A percentile compares a stretch with the other conserved stretches of the same genome.
Conservation (phyloP, 176 grass and related monocot genomes). For the Carex parvula region DNA sequence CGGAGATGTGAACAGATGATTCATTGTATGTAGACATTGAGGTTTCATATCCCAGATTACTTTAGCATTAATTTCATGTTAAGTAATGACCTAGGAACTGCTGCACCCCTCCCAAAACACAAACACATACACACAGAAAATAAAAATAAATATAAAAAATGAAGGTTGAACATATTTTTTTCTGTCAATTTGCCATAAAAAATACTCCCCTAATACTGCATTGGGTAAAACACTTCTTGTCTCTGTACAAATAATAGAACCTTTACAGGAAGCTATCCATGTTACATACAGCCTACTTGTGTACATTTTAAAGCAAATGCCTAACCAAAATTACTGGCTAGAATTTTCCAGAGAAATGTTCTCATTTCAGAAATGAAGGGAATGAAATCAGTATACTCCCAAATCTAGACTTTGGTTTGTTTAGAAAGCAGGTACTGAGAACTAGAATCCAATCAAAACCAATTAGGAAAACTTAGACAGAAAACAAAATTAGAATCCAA, state of each 20-base stretch:
- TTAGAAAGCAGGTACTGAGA: not conserved
- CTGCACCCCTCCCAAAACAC: not conserved
- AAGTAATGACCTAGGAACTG: not conserved
- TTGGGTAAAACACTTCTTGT: conserved; percentile 1
- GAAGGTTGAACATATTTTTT: not conserved
- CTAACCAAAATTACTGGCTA: not conserved
- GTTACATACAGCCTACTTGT: not conserved
- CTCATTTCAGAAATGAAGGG: not conserved
- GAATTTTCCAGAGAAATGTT: not conserved
- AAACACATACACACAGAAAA: not conserved
- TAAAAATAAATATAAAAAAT: not conserved
- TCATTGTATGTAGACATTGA: not conserved
- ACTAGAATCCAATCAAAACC: conserved; percentile 2
- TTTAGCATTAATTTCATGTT: not conserved
- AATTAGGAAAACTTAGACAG: not conserved
- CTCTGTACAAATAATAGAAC: not conserved
- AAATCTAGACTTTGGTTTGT: not conserved
- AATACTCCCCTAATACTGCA: not conserved
- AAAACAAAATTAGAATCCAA: conserved; percentile 4
- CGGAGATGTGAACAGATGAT: not conserved
- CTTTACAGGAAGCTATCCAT: conserved; percentile 14
- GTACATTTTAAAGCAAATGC: not conserved
- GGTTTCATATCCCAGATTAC: not conserved
- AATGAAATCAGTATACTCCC: not conserved
- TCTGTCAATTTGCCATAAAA: not conserved